phyloP scores from a whole-genome alignment of 2,329 filamentous ascomycete genomes.

The Emmonsiellopsis sp. region DNA sequence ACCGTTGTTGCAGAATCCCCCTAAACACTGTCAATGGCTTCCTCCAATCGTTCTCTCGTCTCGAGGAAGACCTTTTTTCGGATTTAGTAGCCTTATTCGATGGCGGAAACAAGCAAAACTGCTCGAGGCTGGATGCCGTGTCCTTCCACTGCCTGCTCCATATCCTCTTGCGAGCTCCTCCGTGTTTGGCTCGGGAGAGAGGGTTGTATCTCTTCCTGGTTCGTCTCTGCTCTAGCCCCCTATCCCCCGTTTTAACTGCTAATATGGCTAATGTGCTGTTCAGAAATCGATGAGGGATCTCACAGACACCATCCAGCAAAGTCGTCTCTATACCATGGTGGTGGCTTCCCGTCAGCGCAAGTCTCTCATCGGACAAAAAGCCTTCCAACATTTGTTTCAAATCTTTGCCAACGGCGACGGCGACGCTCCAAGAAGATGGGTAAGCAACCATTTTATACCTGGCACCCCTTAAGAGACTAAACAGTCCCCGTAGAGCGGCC shows the following conservation, averaged over 20 bases:
- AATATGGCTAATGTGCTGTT: not conserved
- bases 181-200: conserved; percentile 8
- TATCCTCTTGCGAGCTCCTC: conserved; percentile 8
- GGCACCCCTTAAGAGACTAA: conserved; percentile 6
- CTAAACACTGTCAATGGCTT: conserved; percentile 4
- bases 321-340: not conserved
- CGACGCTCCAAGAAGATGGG: conserved; percentile 11
- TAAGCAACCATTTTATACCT: conserved; percentile 4
- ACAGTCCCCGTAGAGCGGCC: conserved; percentile 13
- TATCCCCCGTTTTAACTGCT: not conserved
- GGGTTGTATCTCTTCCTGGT: conserved; percentile 12
- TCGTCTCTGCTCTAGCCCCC: not conserved
- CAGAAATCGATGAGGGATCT: conserved; percentile 8
- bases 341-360: conserved; percentile 8
- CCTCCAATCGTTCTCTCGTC: not conserved
- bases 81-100: conserved; percentile 8
- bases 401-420: conserved; percentile 3
- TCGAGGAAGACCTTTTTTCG: conserved; percentile 3
- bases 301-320: conserved; percentile 1
- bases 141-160: conserved; percentile 11
- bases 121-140: conserved; percentile 8
- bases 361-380: conserved; percentile 7
- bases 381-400: conserved; percentile 4
- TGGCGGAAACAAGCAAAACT: conserved; percentile 4
- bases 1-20: conserved; percentile 5